These are phyloP conservation scores for Ilyonectria mors-panacis DNA, from an alignment of 2,329 filamentous ascomycete genomes.

Conservation along the genomic window DNA sequence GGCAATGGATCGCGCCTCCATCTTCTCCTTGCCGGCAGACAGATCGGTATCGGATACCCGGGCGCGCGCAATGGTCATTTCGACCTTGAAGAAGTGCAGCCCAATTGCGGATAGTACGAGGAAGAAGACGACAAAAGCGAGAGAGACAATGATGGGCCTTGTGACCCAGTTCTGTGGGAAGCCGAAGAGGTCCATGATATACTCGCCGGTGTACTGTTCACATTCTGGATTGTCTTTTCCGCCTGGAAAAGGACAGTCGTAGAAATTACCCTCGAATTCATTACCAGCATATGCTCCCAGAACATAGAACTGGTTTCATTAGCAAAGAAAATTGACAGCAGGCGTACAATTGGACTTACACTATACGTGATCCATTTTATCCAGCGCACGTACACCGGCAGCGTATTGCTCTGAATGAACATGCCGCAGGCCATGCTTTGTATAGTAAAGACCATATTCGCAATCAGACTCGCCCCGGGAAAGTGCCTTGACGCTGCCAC, in stretches of 20 bases:
- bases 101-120: constrained; percentile 72
- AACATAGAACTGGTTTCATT: constrained; percentile 70
- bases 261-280: constrained; percentile 80
- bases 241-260: constrained; percentile 77
- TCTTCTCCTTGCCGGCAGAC: constrained; percentile 80
- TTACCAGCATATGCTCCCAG: constrained; percentile 81
- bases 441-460: constrained; percentile 80
- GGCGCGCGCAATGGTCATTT: constrained; percentile 78
- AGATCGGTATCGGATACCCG: constrained; percentile 72
- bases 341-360: constrained; percentile 52
- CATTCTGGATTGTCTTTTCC: constrained; percentile 77
- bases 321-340: constrained; percentile 12
- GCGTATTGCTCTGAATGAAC: constrained; percentile 81
- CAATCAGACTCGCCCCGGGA: constrained; percentile 78
- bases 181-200: constrained; percentile 78
- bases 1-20: constrained; percentile 66
- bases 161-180: constrained; percentile 78
- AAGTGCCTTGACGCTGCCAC: constrained; percentile 78
- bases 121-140: constrained; percentile 76
- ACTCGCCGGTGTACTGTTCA: constrained; percentile 77
- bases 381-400: constrained; percentile 85
- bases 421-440: constrained; percentile 84
- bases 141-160: constrained; percentile 74
- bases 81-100: constrained; percentile 74
- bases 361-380: constrained; percentile 77